Evolutionary conservation across 2,329 filamentous ascomycete genomes (phyloP), one percentile per base, ranked within the genome.

Genomic region (Ophiocordyceps camponoti-floridani): DNA sequence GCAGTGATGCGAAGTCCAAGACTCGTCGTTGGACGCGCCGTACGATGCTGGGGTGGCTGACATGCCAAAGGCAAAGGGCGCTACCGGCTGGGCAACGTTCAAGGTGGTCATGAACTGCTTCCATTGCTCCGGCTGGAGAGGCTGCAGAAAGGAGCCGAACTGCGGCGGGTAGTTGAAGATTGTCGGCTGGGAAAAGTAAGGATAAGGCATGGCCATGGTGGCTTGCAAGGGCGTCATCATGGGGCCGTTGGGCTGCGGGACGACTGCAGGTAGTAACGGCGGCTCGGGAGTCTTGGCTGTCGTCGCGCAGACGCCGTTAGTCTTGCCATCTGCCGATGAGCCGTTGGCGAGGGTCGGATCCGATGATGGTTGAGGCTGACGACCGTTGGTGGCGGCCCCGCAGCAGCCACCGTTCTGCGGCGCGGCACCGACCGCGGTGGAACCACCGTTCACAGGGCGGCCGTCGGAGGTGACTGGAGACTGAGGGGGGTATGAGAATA

Each of bases 141-240:
- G 72, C 43, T 73, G 70, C 49, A 71, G 61, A 50, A 65, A 74
- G 0, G 72, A 73, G 8, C 72, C 72, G 52, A 70, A 73, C 19
- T 70, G 64, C 3, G 70, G 62, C 4, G 72, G 70, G 43, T 74
- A 74, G 9, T 67, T 68, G 49, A 70, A 74, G 14, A 72, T 58
- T 14, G 64, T 67, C 2, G 64, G 62, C 33, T 67, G 65, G 5
- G 61, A 52, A 44, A 62, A 67, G 52, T 62, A 66, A 7, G 58
- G 54, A 48, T 62, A 64, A 48, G 59, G 55, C 52, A 67, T 57
- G 42, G 57, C 52, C 26, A 63, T 55, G 0, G 60, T 53, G 3
- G 58, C 45, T 35, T 60, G 60, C 42, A 63, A 65, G 2, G 62
- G 59, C 7, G 57, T 48, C 50, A 64, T 58, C 47, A 64, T 59